A percentile compares a stretch with the other conserved stretches of the same genome.
These are phyloP conservation scores for Mycena leptocephala DNA, from an alignment of 768 basidiomycete species.

Conservation along the genomic window DNA sequence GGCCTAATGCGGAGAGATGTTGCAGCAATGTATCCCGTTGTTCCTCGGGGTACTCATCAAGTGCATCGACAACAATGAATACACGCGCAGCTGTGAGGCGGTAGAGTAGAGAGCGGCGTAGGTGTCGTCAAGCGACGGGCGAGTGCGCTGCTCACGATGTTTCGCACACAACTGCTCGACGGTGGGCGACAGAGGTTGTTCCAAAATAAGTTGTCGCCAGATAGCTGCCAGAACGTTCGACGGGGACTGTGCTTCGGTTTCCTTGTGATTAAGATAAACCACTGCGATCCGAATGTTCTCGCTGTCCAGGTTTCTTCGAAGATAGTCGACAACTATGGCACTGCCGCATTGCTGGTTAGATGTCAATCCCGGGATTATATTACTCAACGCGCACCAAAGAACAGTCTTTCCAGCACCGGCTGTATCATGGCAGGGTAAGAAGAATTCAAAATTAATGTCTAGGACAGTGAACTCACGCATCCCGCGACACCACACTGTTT, in stretches of 20 bases:
- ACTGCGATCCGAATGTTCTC: background rate
- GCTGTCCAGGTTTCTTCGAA: background rate
- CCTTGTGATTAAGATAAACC: slow-evolving; percentile 23
- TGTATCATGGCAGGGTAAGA: background rate
- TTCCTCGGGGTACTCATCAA: background rate
- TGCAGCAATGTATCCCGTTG: background rate
- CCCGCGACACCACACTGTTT: background rate
- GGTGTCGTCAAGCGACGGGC: background rate
- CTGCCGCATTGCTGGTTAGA: background rate
- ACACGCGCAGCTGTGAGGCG: background rate
- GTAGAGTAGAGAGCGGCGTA: background rate
- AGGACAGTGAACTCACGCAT: background rate
- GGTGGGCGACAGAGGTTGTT: background rate
- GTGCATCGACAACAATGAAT: slow-evolving; percentile 9
- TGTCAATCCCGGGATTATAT: background rate
- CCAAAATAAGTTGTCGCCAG: slow-evolving; percentile 1
- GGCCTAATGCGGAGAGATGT: background rate
- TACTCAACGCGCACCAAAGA: background rate
- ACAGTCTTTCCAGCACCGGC: slow-evolving; percentile 19
- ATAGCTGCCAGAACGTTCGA: background rate
- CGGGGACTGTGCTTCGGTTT: background rate
- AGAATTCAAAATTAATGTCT: background rate
- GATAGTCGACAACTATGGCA: background rate
- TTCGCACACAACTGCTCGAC: background rate
- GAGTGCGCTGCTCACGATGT: background rate